These are phyloP conservation scores for Tagetes patula DNA, from an alignment of 129 eudicot genomes.

Conservation along the genomic window DNA sequence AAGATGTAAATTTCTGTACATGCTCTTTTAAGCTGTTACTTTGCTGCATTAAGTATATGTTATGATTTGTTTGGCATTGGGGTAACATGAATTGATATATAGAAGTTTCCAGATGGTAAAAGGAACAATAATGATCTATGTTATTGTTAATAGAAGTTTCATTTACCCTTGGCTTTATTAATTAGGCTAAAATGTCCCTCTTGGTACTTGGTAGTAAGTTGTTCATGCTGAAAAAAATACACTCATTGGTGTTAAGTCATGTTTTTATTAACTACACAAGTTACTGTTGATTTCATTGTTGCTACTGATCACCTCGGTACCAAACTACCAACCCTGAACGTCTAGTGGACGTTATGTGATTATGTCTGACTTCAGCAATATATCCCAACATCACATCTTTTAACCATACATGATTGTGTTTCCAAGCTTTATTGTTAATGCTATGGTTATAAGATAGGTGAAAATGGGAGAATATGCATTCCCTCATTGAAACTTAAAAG, in stretches of 20 bases:
- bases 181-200: not conserved
- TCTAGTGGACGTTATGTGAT: not conserved
- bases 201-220: no score
- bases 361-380: not conserved
- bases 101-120: not conserved
- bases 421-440: not conserved
- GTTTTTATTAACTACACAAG: not conserved
- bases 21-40: not conserved
- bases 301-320: not conserved
- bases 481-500: not conserved
- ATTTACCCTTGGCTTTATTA: not conserved
- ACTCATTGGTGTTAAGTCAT: not conserved
- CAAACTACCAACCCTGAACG: not conserved
- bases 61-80: not conserved
- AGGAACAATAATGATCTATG: not conserved
- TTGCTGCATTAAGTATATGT: not conserved
- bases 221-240: not conserved
- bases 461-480: not conserved
- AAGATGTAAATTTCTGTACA: slow-evolving; percentile 42
- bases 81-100: slow-evolving; percentile 1
- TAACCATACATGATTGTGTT: not conserved
- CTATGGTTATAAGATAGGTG: not conserved
- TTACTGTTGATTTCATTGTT: not conserved
- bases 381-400: not conserved
- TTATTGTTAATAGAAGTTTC: no score